A percentile compares a stretch with the other conserved stretches of the same genome.
These are phyloP conservation scores for Cicer yamashitae DNA, from an alignment of 306 rosid genomes.

Conservation along the genomic window DNA sequence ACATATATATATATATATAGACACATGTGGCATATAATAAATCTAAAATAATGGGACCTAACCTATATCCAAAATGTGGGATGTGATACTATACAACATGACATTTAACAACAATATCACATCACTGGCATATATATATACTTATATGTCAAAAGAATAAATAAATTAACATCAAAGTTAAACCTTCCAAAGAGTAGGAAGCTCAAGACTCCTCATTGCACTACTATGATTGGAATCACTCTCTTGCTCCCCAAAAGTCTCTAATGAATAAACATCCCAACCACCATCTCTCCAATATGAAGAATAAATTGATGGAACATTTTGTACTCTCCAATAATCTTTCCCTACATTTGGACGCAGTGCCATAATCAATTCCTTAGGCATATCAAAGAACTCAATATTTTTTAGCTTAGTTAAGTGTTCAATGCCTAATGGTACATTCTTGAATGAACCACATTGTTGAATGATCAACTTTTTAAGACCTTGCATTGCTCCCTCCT, in stretches of 20 bases:
- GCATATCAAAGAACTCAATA: conserved; percentile 78
- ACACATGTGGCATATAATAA: too few species aligned
- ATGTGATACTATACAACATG: background rate
- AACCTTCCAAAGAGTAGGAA: conserved; percentile 53
- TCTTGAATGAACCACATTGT: conserved; percentile 54
- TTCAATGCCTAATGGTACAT: conserved; percentile 68
- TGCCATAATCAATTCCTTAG: conserved; percentile 53
- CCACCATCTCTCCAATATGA: conserved; percentile 65
- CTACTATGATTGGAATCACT: conserved; percentile 21
- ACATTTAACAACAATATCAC: background rate
- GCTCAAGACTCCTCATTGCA: conserved; percentile 40
- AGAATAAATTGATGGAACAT: conserved; percentile 61
- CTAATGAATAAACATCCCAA: conserved; percentile 68
- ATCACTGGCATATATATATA: background rate
- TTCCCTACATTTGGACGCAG: conserved; percentile 55
- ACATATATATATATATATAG: too few species aligned
- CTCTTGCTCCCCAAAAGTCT: conserved; percentile 48
- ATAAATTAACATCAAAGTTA: conserved; percentile 19
- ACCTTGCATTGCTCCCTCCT: conserved; percentile 72
- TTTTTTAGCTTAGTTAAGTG: conserved; percentile 58
- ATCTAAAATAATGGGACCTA: too few species aligned
- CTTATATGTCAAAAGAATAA: background rate
- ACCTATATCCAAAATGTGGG: too few species aligned
- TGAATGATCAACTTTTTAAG: conserved; percentile 68
- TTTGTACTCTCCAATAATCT: conserved; percentile 56